Evolutionary conservation across 2,329 filamentous ascomycete species (phyloP), one percentile per base, ranked within the genome.

Genomic region (Phialophora chinensis): DNA sequence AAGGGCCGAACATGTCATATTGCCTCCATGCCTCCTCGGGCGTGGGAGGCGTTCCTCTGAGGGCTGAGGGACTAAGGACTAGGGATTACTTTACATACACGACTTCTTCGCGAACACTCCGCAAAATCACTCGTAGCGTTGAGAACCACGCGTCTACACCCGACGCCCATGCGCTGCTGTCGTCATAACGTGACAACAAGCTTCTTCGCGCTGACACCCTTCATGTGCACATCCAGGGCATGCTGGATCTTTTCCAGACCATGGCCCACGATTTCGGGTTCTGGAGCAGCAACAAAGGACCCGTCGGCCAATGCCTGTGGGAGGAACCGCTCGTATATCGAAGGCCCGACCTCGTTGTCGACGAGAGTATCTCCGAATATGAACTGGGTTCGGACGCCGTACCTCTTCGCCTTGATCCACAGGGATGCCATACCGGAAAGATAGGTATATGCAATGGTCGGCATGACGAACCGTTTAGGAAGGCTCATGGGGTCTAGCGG

Each of bases 121-220:
- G 11, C 33, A 35, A 10, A 11, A 35, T 35, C 10, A 35, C 33
- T 35, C 10, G 10, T 3, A 35, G 11, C 3, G 4, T 35, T 35
- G 11, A 12, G 10, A 35, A 35, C 3, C 33, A 35, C 33, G 33
- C 33, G 33, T 10, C 33, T 4, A 12, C 33, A 31, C 31, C 2
- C 8, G 29, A 31, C 8, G 2, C 1, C 31, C 31, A 31, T 31
- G 2, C 17, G 38, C 2, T 44, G 5, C 6, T 44, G 14, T 44
- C 35, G 20, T 63, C 42, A 66, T 29, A 71, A 62, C 11, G 44
- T 62, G 17, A 81, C 76, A 17, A 83, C 79, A 27, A 82, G 29
- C 70, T 83, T 84, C 70, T 76, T 76, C 1, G 77, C 81, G 7
- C 79, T 80, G 1, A 82, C 78, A 2, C 80, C 80, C 56, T 77